Percentiles rank a stretch among this genome's conserved stretches.
Conservation (phyloP, 345 rosid species). For the Gossypium bickii region DNA sequence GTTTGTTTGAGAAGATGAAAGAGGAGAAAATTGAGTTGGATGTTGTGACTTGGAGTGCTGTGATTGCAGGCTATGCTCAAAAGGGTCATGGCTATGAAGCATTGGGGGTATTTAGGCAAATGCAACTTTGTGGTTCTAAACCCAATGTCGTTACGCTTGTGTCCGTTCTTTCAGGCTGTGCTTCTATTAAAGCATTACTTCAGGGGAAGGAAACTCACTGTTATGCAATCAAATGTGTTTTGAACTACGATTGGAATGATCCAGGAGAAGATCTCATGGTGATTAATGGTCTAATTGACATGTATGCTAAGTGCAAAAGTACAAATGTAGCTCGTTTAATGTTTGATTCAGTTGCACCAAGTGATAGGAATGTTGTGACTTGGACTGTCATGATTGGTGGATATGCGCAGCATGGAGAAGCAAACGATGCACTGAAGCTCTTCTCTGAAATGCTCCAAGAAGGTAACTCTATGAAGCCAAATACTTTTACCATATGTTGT, state of each 20-base stretch:
- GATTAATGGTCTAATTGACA: constrained; percentile 66
- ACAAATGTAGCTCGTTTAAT: constrained; percentile 38
- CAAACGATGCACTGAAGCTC: constrained; percentile 60
- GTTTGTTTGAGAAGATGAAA: constrained; percentile 55
- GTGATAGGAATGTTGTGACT: constrained; percentile 60
- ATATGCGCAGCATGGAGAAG: constrained; percentile 80
- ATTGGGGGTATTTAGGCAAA: constrained; percentile 58
- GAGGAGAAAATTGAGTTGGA: constrained; percentile 51
- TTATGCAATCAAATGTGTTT: constrained; percentile 51
- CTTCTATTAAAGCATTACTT: constrained; percentile 58
- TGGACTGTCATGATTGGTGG: constrained; percentile 90
- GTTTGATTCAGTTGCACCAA: constrained; percentile 44
- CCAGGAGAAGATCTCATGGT: constrained; percentile 50
- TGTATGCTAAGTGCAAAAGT: constrained; percentile 71
- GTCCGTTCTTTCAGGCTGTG: constrained; percentile 83
- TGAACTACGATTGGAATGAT: constrained; percentile 31
- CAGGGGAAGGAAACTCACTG: constrained; percentile 77
- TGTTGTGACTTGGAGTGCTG: constrained; percentile 87
- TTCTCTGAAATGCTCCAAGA: constrained; percentile 56
- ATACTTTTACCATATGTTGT: constrained; percentile 70
- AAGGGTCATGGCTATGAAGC: constrained; percentile 66
- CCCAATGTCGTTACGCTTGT: constrained; percentile 72
- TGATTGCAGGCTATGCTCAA: constrained; percentile 83
- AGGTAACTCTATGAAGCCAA: constrained; percentile 49
- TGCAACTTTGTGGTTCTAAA: constrained; percentile 44